Evolutionary conservation across 352 stramenopile species (phyloP).

Genomic region (Thalassiosira oceanica): DNA sequence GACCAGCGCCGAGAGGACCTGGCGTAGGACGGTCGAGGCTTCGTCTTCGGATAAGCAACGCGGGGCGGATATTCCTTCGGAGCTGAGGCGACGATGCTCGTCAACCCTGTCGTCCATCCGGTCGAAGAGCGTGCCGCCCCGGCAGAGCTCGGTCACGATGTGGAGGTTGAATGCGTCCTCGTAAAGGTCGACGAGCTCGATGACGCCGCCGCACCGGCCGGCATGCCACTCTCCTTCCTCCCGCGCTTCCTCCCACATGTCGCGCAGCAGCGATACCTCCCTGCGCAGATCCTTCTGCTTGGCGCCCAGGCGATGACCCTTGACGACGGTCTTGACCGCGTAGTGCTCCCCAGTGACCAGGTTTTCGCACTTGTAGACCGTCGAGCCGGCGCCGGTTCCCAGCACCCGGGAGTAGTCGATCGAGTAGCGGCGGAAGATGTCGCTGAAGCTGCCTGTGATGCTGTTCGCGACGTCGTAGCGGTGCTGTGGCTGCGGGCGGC

Average conservation of each 20-base stretch:
- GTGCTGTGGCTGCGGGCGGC: no score
- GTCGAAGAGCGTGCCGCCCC: conserved; percentile 36
- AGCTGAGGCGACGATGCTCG: neutral
- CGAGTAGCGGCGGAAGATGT: conserved; percentile 32
- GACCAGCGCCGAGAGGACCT: conserved; percentile 87
- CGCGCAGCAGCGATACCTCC: conserved; percentile 15
- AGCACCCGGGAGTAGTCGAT: conserved; percentile 40
- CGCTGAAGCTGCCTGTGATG: conserved; percentile 18
- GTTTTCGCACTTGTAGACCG: no score
- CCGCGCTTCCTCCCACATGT: conserved; percentile 52
- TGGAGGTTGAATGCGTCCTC: conserved; percentile 76
- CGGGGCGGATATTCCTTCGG: neutral
- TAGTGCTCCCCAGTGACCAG: no score
- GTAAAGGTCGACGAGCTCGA: conserved; percentile 36
- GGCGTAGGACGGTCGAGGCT: conserved; percentile 84
- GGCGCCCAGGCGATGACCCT: conserved; percentile 5
- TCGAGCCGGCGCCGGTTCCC: conserved; percentile 71
- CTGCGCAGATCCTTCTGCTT: neutral
- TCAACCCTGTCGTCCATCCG: conserved; percentile 24
- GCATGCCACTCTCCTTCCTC: no score
- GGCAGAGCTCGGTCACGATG: conserved; percentile 60
- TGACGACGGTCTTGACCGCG: conserved; percentile 27
- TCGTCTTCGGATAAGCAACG: conserved; percentile 85
- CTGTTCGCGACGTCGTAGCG: no score
- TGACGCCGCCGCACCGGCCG: no score